These are phyloP conservation scores for Scedosporium boydii DNA, from an alignment of 2,329 filamentous ascomycete species.

Conservation along the genomic window DNA sequence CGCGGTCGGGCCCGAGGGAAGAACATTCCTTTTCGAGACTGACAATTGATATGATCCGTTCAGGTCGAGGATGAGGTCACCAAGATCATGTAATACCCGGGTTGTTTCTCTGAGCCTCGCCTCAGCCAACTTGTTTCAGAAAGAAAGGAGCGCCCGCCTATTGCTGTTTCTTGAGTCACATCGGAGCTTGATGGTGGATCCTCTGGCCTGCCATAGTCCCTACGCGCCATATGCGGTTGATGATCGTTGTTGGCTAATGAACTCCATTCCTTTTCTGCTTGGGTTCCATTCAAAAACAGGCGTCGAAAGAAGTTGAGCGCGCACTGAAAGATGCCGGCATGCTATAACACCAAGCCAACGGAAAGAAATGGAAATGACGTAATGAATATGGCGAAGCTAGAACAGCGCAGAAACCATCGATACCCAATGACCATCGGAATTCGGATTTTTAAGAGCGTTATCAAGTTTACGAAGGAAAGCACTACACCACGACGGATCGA, in stretches of 20 bases:
- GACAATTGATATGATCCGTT: constrained; percentile 20
- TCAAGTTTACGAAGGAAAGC: constrained; percentile 4
- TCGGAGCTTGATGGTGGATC: background rate
- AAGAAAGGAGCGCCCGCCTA: background rate
- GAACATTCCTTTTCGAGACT: constrained; percentile 2
- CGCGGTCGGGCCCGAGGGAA: constrained; percentile 31
- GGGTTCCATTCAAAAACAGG: constrained; percentile 1
- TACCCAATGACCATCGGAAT: background rate
- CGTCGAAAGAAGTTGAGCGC: constrained; percentile 21
- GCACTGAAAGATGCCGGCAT: constrained; percentile 30
- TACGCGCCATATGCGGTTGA: background rate
- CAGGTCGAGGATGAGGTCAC: constrained; percentile 87
- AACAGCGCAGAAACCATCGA: background rate
- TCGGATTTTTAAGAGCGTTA: background rate
- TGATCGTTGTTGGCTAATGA: constrained; percentile 8
- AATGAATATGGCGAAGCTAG: background rate
- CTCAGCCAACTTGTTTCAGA: background rate
- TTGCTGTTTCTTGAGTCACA: background rate
- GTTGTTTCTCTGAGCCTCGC: constrained; percentile 2
- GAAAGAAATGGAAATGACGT: background rate
- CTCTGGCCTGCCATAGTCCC: background rate
- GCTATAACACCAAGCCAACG: constrained; percentile 19
- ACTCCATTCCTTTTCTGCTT: background rate
- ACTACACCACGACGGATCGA: constrained; percentile 4
- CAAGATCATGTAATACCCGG: constrained; percentile 66